Evolutionary conservation across 2,329 filamentous ascomycete genomes (phyloP).

Genomic region (Fusarium siculi): DNA sequence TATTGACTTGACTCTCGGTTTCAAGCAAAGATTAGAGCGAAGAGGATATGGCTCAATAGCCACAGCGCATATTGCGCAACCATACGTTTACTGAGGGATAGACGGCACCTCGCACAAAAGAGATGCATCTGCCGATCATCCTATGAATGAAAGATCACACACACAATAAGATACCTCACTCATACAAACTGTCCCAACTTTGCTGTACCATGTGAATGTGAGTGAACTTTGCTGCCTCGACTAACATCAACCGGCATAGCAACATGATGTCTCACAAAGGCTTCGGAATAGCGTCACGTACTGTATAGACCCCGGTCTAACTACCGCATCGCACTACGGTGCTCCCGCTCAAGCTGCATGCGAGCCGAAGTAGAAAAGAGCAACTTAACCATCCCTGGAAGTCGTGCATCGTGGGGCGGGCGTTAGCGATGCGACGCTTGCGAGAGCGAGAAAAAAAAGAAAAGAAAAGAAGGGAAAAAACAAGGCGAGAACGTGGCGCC

Average conservation of each 20-base stretch:
- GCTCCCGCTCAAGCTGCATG: constrained; percentile 9
- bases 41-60: constrained; percentile 33
- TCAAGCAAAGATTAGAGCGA: constrained; percentile 25
- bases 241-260: neutral
- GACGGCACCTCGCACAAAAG: constrained; percentile 28
- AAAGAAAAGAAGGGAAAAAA: constrained; percentile 21
- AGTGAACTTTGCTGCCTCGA: neutral
- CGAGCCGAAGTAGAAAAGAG: constrained; percentile 14
- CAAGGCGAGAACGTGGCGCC: constrained; percentile 36
- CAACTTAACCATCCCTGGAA: constrained; percentile 14
- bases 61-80: constrained; percentile 33
- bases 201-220: neutral
- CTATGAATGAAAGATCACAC: constrained; percentile 33
- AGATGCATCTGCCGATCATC: constrained; percentile 36
- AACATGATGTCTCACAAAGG: neutral
- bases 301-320: neutral
- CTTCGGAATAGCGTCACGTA: neutral
- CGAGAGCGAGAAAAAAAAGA: neutral
- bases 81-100: constrained; percentile 38
- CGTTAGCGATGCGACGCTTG: constrained; percentile 26
- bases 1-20: constrained; percentile 2
- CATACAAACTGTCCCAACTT: neutral
- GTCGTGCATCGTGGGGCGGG: constrained; percentile 21
- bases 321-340: neutral
- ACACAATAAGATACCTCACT: constrained; percentile 33